Conservation (phyloP, 306 rosid species). For the Sophora flavescens region DNA sequence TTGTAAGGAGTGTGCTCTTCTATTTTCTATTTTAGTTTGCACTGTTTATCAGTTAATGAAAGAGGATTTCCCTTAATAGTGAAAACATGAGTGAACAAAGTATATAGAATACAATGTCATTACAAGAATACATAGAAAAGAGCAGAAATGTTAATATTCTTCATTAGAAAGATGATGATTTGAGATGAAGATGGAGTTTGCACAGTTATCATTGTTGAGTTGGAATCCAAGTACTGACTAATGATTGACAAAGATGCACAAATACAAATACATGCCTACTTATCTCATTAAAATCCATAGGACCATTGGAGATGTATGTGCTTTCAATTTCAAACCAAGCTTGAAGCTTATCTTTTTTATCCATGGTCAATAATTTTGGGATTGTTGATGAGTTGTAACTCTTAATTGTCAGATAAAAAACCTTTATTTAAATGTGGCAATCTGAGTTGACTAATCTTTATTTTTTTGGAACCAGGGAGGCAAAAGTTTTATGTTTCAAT, state of each 20-base stretch:
- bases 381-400: constrained; percentile 24
- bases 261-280: constrained; percentile 1
- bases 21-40: constrained; percentile 22
- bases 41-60: constrained; percentile 26
- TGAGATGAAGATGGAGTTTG: constrained; percentile 25
- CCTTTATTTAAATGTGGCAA: constrained; percentile 15
- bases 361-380: constrained; percentile 8
- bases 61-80: constrained; percentile 4
- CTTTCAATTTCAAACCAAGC: constrained; percentile 25
- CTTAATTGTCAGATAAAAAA: constrained; percentile 2
- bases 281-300: neutral
- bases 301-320: neutral
- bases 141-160: neutral
- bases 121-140: constrained; percentile 25
- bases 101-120: constrained; percentile 22
- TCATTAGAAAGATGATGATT: neutral
- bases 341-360: constrained; percentile 39
- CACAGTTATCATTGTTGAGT: constrained; percentile 13
- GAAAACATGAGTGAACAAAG: constrained; percentile 14
- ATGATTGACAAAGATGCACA: constrained; percentile 29
- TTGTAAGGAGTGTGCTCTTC: neutral
- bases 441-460: neutral
- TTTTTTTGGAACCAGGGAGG: constrained; percentile 9
- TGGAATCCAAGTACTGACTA: constrained; percentile 32
- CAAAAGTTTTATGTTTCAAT: neutral